phyloP scores from a whole-genome alignment of 192 early-diverging fungal genomes.

The Chytriomyces confervae region DNA sequence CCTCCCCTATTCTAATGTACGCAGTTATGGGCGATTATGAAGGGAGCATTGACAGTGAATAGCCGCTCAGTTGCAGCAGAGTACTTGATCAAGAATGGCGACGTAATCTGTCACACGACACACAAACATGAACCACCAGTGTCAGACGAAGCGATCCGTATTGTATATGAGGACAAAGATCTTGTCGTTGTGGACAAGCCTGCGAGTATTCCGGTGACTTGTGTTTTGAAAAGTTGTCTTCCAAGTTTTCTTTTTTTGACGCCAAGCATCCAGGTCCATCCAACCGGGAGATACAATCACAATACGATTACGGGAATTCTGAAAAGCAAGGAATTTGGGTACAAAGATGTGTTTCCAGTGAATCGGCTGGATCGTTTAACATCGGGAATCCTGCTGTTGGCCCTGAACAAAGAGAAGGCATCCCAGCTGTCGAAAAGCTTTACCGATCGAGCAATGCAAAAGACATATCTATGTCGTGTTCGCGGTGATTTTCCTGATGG shows the following conservation, averaged over 20 bases:
- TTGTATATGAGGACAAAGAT: conserved; percentile 67
- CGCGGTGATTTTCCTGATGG: conserved; percentile 80
- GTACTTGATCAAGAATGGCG: conserved; percentile 76
- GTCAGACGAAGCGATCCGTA: conserved; percentile 60
- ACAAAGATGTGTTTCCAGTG: conserved; percentile 52
- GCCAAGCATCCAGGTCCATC: conserved; percentile 58
- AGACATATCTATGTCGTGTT: conserved; percentile 89
- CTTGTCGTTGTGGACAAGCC: conserved; percentile 90
- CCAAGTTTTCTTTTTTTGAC: neutral
- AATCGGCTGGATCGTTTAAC: conserved; percentile 95
- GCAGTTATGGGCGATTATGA: conserved; percentile 70
- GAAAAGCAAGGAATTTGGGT: conserved; percentile 38
- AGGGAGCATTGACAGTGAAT: conserved; percentile 84
- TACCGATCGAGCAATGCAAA: conserved; percentile 69
- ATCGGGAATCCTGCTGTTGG: conserved; percentile 88
- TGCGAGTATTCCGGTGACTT: conserved; percentile 79
- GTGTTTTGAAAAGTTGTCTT: neutral
- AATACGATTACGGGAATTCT: conserved; percentile 65
- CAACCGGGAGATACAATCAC: conserved; percentile 85
- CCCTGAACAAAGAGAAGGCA: conserved; percentile 59
- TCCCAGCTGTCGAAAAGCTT: conserved; percentile 72
- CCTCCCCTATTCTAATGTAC: neutral
- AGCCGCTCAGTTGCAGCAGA: conserved; percentile 55
- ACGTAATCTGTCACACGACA: conserved; percentile 81
- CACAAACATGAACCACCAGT: conserved; percentile 98